phyloP scores from a whole-genome alignment of 177 flowering plant species.

The Tripterygium wilfordii region DNA sequence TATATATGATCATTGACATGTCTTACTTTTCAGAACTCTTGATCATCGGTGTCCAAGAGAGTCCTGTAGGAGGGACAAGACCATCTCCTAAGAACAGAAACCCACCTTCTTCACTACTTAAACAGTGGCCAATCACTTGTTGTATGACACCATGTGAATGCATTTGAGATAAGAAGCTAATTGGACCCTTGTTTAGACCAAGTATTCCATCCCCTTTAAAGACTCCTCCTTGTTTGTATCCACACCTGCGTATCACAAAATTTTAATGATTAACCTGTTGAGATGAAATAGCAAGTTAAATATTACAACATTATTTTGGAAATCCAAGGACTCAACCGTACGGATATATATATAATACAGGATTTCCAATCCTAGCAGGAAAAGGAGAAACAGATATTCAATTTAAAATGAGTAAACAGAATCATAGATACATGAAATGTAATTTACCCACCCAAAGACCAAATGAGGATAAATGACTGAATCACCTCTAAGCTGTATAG shows the following conservation, averaged over 20 bases:
- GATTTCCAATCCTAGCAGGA: too few species aligned
- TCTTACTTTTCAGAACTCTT: slow-evolving; percentile 26
- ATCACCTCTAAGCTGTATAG: slow-evolving; percentile 50
- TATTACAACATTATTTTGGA: too few species aligned
- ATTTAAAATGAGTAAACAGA: too few species aligned
- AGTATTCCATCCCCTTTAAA: slow-evolving; percentile 68
- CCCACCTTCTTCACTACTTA: slow-evolving; percentile 49
- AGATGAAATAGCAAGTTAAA: too few species aligned
- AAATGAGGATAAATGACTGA: slow-evolving; percentile 35
- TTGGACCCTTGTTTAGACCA: slow-evolving; percentile 68
- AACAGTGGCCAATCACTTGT: slow-evolving; percentile 57
- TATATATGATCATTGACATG: too few species aligned
- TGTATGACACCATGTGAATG: slow-evolving; percentile 24
- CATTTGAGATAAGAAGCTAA: slow-evolving; percentile 48
- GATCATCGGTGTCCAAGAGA: slow-evolving; percentile 44
- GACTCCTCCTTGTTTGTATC: slow-evolving; percentile 68
- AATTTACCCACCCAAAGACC: slow-evolving; percentile 52
- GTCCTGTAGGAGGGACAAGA: slow-evolving; percentile 36
- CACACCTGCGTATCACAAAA: slow-evolving; percentile 85
- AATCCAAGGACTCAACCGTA: too few species aligned
- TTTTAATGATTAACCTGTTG: too few species aligned
- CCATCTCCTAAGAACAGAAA: slow-evolving; percentile 57
- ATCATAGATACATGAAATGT: too few species aligned
- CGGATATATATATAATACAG: too few species aligned
- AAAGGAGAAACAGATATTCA: too few species aligned